A percentile compares a stretch with the other conserved stretches of the same genome.
phyloP scores from a whole-genome alignment of 805 yeast genomes.

The Yamadazyma tumulicola region DNA sequence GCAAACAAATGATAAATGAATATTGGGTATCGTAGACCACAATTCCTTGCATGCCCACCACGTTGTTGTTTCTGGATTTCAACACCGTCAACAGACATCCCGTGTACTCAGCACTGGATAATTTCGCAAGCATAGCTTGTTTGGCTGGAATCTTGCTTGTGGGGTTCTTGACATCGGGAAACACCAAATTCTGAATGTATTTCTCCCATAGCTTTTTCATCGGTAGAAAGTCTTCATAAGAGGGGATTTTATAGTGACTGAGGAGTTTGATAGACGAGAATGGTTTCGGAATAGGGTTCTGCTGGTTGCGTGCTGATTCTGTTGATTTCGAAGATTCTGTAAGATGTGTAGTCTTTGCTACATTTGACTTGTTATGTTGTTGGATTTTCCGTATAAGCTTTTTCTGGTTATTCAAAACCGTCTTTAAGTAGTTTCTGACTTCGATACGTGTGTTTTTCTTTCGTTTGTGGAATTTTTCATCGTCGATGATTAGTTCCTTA shows the following conservation, averaged over 20 bases:
- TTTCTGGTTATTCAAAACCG: constrained; percentile 37
- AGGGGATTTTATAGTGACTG: constrained; percentile 27
- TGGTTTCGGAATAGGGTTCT: too few species aligned
- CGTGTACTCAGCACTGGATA: constrained; percentile 76
- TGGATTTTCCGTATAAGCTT: constrained; percentile 35
- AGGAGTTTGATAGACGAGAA: too few species aligned
- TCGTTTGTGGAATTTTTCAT: constrained; percentile 15
- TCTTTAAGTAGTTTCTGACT: constrained; percentile 38
- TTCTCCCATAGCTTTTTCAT: constrained; percentile 70
- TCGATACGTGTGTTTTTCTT: constrained; percentile 35
- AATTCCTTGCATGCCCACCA: constrained; percentile 67
- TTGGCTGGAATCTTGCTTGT: constrained; percentile 22
- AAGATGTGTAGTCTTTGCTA: too few species aligned
- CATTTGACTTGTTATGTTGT: constrained; percentile 19
- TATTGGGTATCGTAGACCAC: constrained; percentile 83
- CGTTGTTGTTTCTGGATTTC: constrained; percentile 51
- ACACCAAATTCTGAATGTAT: constrained; percentile 59
- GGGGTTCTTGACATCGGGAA: constrained; percentile 15
- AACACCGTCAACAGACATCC: constrained; percentile 67
- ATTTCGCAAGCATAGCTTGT: constrained; percentile 44
- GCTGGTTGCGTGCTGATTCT: too few species aligned
- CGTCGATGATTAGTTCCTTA: constrained; percentile 13
- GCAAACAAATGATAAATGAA: constrained; percentile 60
- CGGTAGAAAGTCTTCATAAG: constrained; percentile 49
- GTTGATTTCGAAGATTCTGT: constrained; percentile 7